Evolutionary conservation across 2,329 filamentous ascomycete species (phyloP), one percentile per base, ranked within the genome.

Genomic region (Hortaea werneckii): DNA sequence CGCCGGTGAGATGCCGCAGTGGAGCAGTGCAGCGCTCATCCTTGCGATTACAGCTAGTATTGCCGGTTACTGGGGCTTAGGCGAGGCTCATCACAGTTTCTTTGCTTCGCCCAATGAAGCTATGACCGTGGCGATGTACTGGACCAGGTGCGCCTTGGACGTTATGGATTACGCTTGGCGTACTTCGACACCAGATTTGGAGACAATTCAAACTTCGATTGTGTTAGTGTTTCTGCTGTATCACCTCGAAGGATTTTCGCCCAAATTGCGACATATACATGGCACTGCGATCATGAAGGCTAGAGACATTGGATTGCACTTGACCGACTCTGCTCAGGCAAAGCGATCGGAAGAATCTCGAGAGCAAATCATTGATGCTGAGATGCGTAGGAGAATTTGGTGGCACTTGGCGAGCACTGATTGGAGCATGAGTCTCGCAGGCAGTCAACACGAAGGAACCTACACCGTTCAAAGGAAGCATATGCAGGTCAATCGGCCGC

Each of bases 381-480:
- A 61, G 43, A 53, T 60, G 26, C 46, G 54, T 10, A 43, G 58
- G 37, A 54, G 58, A 37, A 42, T 60, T 6, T 60, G 57, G 58
- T 61, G 58, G 57, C 54, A 58, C 41, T 28, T 60, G n/a, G 45
- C 48, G 6, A 46, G 50, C 37, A 57, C 56, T 3, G 58, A 60
- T 30, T 61, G 58, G 58, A 51, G 39, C 13, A 12, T 41, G 5
- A 49, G 38, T 8, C 30, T 53, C 10, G 7, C 44, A 27, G 65
- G 65, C 5, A 69, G 70, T 1, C 65, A 67, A 1, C 64, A 69
- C 34, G 67, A 72, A 45, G 67, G 66, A 41, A 67, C 65, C 1
- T 74, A 74, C 50, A 56, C 59, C 2, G 59, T 72, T 10, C 59
- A 68, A 13, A 65, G 68, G 3, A 46, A 59, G 2, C 67, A 71